phyloP scores from a whole-genome alignment of 2,329 filamentous ascomycete species.

The Trichophyton mentagrophytes region DNA sequence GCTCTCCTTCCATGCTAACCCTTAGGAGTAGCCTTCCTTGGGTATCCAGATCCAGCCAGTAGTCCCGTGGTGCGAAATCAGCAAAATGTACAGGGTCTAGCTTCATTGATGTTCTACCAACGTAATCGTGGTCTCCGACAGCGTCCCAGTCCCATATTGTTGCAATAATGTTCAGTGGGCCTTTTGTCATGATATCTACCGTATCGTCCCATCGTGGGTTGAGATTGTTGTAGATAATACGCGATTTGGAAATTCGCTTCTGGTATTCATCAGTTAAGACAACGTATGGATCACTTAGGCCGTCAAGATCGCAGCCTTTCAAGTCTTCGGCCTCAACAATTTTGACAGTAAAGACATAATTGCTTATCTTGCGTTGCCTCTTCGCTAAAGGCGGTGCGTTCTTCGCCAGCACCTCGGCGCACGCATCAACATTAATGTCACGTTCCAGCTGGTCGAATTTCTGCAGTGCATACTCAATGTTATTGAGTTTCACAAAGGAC shows the following conservation, averaged over 20 bases:
- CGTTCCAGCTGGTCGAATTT: slow-evolving; percentile 84
- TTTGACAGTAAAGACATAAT: slow-evolving; percentile 97
- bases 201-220: slow-evolving; percentile 97
- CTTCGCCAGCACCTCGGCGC: slow-evolving; percentile 66
- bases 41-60: slow-evolving; percentile 94
- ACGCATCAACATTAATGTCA: slow-evolving; percentile 81
- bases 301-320: slow-evolving; percentile 94
- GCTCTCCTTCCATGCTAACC: slow-evolving; percentile 96
- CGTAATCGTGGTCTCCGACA: slow-evolving; percentile 92
- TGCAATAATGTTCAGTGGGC: slow-evolving; percentile 84
- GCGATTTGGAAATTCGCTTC: slow-evolving; percentile 87
- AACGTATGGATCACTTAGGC: slow-evolving; percentile 90
- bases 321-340: slow-evolving; percentile 95
- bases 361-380: slow-evolving; percentile 56
- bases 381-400: slow-evolving; percentile 60
- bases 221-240: slow-evolving; percentile 77
- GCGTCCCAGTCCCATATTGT: slow-evolving; percentile 98
- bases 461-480: slow-evolving; percentile 86
- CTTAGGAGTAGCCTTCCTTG: slow-evolving; percentile 79
- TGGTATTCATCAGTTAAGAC: slow-evolving; percentile 96
- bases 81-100: slow-evolving; percentile 96
- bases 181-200: slow-evolving; percentile 86
- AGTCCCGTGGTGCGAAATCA: slow-evolving; percentile 89
- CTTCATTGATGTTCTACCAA: slow-evolving; percentile 91
- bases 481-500: slow-evolving; percentile 97